Percentiles rank a stretch among this genome's conserved stretches.
Evolutionary conservation across 75 land plant genomes (phyloP).

Genomic region (Sequoiadendron giganteum): DNA sequence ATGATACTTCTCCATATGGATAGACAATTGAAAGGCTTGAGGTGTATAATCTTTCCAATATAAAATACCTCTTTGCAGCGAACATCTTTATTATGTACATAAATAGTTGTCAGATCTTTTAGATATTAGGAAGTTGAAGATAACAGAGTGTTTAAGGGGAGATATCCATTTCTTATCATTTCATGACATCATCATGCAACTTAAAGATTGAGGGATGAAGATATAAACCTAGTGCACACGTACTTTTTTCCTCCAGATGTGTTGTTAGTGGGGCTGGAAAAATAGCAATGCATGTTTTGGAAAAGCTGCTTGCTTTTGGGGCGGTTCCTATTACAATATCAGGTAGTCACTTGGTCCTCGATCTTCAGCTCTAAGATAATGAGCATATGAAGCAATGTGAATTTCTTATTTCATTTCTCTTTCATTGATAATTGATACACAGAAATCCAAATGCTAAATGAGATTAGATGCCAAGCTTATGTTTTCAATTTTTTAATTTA

Average conservation of each 20-base stretch:
- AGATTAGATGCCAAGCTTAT: not conserved
- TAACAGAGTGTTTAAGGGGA: not conserved
- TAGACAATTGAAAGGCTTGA: conserved; percentile 92
- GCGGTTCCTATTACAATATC: conserved; percentile 92
- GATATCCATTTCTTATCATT: not conserved
- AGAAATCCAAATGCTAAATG: not conserved
- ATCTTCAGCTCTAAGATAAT: not conserved
- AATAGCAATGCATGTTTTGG: conserved; percentile 92
- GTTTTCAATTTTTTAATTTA: not conserved
- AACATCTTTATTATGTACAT: not conserved
- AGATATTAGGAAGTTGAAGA: conserved; percentile 10
- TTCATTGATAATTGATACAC: not conserved
- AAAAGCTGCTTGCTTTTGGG: conserved; percentile 91
- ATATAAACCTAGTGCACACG: not conserved
- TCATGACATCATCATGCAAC: not conserved
- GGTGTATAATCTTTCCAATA: conserved; percentile 47
- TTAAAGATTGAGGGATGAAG: conserved; percentile 10
- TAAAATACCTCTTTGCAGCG: conserved; percentile 8
- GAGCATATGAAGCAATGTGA: not conserved
- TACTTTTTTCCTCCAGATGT: conserved; percentile 54
- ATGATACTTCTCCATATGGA: conserved; percentile 85
- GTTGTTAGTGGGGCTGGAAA: conserved; percentile 97
- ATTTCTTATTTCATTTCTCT: not conserved
- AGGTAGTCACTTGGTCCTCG: conserved; percentile 35
- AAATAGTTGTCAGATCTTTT: conserved; percentile 1